A percentile compares a stretch with the other conserved stretches of the same genome.
These are phyloP conservation scores for Aspergillus alliaceus DNA, from an alignment of 2,329 filamentous ascomycete species.

Conservation along the genomic window DNA sequence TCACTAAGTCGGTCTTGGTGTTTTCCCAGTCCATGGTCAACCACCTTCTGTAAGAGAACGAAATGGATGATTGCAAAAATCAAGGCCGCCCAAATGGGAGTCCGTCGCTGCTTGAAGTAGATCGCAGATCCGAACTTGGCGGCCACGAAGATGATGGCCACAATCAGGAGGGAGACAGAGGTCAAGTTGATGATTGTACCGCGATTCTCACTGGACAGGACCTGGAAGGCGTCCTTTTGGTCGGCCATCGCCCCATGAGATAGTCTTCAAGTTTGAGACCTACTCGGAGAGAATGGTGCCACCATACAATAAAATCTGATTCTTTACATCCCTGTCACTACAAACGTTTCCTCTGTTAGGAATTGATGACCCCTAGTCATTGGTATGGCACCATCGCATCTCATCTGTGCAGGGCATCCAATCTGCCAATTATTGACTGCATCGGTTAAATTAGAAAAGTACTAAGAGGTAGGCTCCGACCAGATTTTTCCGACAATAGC, in stretches of 20 bases:
- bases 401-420: not conserved
- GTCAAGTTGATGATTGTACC: not conserved
- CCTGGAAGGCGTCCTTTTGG: not conserved
- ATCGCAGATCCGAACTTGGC: conserved; percentile 13
- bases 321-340: not conserved
- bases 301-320: not conserved
- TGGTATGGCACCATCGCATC: not conserved
- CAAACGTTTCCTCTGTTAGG: not conserved
- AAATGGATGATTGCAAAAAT: conserved; percentile 12
- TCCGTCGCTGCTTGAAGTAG: conserved; percentile 16
- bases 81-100: conserved; percentile 14
- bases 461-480: not conserved
- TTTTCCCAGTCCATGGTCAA: conserved; percentile 16
- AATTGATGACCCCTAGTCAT: not conserved
- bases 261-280: not conserved
- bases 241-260: not conserved
- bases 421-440: not conserved
- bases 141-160: conserved; percentile 15
- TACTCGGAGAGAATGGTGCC: not conserved
- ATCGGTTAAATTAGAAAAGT: not conserved
- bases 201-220: not conserved
- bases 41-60: conserved; percentile 12
- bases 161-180: conserved; percentile 4
- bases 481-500: not conserved
- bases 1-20: conserved; percentile 7